phyloP scores from a whole-genome alignment of 2,329 filamentous ascomycete genomes.

The Hymenoscyphus repandus region DNA sequence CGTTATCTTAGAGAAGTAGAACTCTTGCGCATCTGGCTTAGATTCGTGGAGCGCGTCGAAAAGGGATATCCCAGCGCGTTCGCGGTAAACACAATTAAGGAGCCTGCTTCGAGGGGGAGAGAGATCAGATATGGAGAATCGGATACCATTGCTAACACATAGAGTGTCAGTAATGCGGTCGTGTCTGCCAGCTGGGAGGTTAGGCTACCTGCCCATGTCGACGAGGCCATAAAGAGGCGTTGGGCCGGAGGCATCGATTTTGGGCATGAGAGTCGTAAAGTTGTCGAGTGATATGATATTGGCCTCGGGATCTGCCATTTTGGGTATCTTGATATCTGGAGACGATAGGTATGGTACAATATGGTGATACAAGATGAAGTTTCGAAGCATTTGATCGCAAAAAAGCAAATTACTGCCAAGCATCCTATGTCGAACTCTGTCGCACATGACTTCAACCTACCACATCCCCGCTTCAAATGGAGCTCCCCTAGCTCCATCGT shows the following conservation, averaged over 20 bases:
- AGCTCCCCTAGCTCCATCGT: no score
- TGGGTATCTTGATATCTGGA: not conserved
- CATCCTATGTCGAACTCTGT: no score
- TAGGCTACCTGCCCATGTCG: conserved; percentile 32
- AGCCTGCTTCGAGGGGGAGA: conserved; percentile 65
- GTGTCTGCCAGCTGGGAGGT: not conserved
- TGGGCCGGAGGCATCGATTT: conserved; percentile 12
- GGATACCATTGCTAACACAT: conserved; percentile 72
- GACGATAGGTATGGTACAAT: not conserved
- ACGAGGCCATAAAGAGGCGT: conserved; percentile 30
- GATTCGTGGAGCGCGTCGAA: conserved; percentile 71
- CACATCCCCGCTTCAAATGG: no score
- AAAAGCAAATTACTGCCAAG: no score
- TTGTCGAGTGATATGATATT: conserved; percentile 29
- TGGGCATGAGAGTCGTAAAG: conserved; percentile 25
- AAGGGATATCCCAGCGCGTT: conserved; percentile 75
- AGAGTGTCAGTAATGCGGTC: conserved; percentile 8
- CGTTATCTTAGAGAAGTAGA: conserved; percentile 45
- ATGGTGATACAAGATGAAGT: no score
- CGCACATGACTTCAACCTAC: no score
- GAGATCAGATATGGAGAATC: conserved; percentile 85
- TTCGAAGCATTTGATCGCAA: no score
- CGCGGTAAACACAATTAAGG: conserved; percentile 70
- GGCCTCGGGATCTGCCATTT: conserved; percentile 18
- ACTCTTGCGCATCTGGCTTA: conserved; percentile 28